Conservation (phyloP, 164 flowering plant genomes). For the Sextonia rubra region DNA sequence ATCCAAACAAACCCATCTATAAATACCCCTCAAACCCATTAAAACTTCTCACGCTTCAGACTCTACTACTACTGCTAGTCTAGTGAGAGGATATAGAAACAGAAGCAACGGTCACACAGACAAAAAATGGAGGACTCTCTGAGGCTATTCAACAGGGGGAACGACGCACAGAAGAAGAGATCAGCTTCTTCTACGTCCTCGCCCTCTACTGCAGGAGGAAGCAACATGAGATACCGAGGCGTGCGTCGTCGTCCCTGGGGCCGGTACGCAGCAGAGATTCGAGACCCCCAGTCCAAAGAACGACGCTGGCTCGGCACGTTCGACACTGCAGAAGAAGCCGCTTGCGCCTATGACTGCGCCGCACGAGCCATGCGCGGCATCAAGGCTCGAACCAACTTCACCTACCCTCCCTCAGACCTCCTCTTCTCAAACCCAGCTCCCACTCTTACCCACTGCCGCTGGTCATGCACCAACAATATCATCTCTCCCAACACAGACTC, state of each 20-base stretch:
- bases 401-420: slow-evolving; percentile 38
- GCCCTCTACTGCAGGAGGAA: slow-evolving; percentile 1
- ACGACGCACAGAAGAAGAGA: neutral
- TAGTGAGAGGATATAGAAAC: too few species aligned
- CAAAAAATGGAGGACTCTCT: slow-evolving; percentile 26
- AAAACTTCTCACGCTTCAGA: too few species aligned
- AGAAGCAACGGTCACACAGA: too few species aligned
- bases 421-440: slow-evolving; percentile 3
- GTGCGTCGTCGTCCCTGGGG: slow-evolving; percentile 96
- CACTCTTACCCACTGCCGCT: neutral
- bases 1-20: too few species aligned
- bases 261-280: slow-evolving; percentile 86
- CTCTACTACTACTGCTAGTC: too few species aligned
- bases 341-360: slow-evolving; percentile 89
- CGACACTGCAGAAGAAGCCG: slow-evolving; percentile 95
- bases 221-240: slow-evolving; percentile 63
- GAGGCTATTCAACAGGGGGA: slow-evolving; percentile 10
- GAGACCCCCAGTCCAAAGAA: slow-evolving; percentile 86
- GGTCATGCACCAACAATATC: neutral
- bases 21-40: too few species aligned
- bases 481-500: neutral
- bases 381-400: slow-evolving; percentile 81
- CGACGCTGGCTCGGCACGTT: slow-evolving; percentile 91
- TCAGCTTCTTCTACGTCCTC: neutral
- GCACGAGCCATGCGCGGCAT: slow-evolving; percentile 85